phyloP scores from a whole-genome alignment of 2,329 filamentous ascomycete species.

The Cladosporium sp. region DNA sequence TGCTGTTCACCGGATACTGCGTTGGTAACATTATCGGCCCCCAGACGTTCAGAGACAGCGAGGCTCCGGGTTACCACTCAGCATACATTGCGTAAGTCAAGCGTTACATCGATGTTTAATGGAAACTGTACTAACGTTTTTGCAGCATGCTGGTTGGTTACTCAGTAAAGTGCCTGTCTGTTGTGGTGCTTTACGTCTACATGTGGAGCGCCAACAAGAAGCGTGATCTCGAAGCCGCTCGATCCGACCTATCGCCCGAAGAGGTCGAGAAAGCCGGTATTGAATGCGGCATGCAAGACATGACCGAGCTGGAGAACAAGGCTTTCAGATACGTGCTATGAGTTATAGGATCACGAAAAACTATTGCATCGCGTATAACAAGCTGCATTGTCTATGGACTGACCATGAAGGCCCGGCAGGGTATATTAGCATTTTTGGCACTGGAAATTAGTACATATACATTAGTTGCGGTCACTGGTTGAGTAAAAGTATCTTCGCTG shows the following conservation, averaged over 20 bases:
- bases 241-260: conserved; percentile 26
- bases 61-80: conserved; percentile 15
- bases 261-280: conserved; percentile 49
- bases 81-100: conserved; percentile 22
- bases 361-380: background rate
- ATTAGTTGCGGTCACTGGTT: too few relatives aligned
- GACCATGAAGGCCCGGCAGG: too few relatives aligned
- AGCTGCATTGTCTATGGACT: background rate
- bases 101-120: background rate
- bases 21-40: conserved; percentile 39
- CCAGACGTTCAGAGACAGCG: conserved; percentile 14
- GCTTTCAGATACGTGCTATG: conserved; percentile 50
- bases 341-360: background rate
- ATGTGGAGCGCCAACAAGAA: conserved; percentile 53
- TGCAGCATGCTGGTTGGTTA: conserved; percentile 54
- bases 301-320: conserved; percentile 53
- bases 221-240: conserved; percentile 44
- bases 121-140: background rate
- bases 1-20: conserved; percentile 51
- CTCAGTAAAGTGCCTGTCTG: conserved; percentile 46
- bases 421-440: too few relatives aligned
- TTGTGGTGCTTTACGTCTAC: conserved; percentile 50
- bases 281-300: conserved; percentile 52
- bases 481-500: too few relatives aligned
- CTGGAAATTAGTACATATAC: too few relatives aligned